Conservation (phyloP, 441 rosid species). For the Pelargonium cotyledonis region DNA sequence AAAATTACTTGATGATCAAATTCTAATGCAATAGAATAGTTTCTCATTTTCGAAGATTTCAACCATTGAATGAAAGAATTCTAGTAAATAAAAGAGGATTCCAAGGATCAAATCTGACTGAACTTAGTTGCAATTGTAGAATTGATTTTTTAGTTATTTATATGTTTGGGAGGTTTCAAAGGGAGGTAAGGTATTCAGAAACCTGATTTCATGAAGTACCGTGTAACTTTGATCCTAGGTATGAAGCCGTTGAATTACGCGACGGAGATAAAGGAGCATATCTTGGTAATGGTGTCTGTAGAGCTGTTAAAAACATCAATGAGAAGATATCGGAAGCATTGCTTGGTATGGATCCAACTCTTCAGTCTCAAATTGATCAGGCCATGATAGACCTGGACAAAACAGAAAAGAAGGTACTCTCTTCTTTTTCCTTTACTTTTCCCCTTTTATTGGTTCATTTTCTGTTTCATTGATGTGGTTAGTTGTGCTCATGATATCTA, state of each 20-base stretch:
- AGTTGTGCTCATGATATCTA: not conserved
- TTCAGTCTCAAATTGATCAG: conserved; percentile 85
- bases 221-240: conserved; percentile 35
- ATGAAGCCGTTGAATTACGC: conserved; percentile 88
- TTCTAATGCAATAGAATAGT: too few relatives aligned
- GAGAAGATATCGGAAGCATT: conserved; percentile 80
- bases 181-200: not conserved
- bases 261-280: conserved; percentile 90
- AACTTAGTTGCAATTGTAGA: not conserved
- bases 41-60: too few relatives aligned
- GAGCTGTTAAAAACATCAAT: conserved; percentile 86
- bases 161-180: not conserved
- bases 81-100: not conserved
- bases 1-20: not conserved
- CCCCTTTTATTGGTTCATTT: not conserved
- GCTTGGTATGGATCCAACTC: conserved; percentile 92
- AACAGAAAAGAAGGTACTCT: conserved; percentile 76
- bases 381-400: conserved; percentile 95
- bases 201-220: not conserved
- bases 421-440: not conserved
- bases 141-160: not conserved
- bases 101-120: not conserved
- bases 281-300: conserved; percentile 81
- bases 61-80: not conserved
- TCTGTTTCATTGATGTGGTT: not conserved